Conservation (phyloP, 495 filamentous ascomycete genomes). For the Lichenothelia convexa region DNA sequence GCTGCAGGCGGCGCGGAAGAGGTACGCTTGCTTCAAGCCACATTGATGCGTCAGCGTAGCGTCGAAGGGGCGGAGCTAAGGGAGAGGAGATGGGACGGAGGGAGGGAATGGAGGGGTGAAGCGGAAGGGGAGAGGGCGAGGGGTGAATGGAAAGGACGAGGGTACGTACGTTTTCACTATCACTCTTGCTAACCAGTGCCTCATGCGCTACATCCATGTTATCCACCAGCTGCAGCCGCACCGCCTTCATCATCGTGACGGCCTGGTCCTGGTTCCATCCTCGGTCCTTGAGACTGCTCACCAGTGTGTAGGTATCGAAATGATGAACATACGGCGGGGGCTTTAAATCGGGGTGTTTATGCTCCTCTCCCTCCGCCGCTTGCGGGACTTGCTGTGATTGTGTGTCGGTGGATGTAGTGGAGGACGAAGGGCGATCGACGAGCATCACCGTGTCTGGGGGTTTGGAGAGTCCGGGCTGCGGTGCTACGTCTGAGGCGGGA, state of each 20-base stretch:
- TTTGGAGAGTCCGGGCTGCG: background rate
- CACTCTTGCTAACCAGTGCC: constrained; percentile 57
- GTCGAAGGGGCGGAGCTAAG: too few species aligned
- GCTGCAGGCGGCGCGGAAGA: constrained; percentile 85
- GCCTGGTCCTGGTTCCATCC: constrained; percentile 55
- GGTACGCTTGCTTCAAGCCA: too few species aligned
- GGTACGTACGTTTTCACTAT: constrained; percentile 71
- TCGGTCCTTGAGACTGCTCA: constrained; percentile 49
- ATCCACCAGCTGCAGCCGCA: constrained; percentile 51
- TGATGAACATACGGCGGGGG: constrained; percentile 77
- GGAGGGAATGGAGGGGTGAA: background rate
- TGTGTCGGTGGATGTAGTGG: constrained; percentile 18
- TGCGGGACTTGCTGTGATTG: constrained; percentile 50
- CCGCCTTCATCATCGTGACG: constrained; percentile 71
- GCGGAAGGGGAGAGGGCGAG: too few species aligned
- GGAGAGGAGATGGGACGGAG: background rate
- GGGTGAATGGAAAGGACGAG: too few species aligned
- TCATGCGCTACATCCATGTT: constrained; percentile 66
- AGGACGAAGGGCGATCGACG: background rate
- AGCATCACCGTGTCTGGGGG: background rate
- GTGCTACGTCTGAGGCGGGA: background rate
- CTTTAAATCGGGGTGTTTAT: constrained; percentile 45
- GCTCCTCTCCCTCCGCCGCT: constrained; percentile 29
- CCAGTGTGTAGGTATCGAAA: constrained; percentile 84
- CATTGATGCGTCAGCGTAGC: too few species aligned